Conservation (phyloP, 495 filamentous ascomycete species). For the Daldinia loculata region DNA sequence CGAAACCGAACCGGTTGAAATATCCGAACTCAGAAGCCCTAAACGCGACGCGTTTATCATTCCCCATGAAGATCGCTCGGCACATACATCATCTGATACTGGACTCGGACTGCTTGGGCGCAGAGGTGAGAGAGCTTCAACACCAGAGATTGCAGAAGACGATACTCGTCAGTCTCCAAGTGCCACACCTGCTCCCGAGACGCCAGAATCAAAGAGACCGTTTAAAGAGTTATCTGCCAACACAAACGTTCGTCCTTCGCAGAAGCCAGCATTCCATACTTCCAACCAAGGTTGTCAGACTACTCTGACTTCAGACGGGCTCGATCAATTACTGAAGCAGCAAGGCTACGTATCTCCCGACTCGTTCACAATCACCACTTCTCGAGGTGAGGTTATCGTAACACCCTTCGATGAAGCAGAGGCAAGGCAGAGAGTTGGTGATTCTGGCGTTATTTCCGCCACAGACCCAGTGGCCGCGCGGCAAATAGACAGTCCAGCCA, state of each 20-base stretch:
- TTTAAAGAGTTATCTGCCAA: constrained; percentile 55
- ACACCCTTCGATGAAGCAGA: constrained; percentile 40
- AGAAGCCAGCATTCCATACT: constrained; percentile 52
- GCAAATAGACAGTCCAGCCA: constrained; percentile 76
- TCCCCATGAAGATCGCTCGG: constrained; percentile 49
- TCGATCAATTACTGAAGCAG: constrained; percentile 70
- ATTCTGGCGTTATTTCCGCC: constrained; percentile 26
- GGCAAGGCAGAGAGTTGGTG: constrained; percentile 46
- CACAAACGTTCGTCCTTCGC: constrained; percentile 44
- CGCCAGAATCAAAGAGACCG: constrained; percentile 53
- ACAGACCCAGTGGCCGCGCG: constrained; percentile 44
- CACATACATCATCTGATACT: constrained; percentile 40
- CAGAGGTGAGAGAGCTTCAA: constrained; percentile 47
- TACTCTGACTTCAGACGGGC: constrained; percentile 72
- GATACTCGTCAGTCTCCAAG: constrained; percentile 58
- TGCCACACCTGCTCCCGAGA: constrained; percentile 47
- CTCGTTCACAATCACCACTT: constrained; percentile 21
- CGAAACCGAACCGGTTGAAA: constrained; percentile 60
- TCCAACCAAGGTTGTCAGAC: constrained; percentile 79
- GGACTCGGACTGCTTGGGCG: constrained; percentile 53
- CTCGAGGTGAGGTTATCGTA: constrained; percentile 38
- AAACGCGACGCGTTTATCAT: constrained; percentile 59
- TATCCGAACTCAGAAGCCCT: constrained; percentile 50
- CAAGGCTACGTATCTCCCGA: constrained; percentile 17
- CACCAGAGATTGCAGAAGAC: constrained; percentile 64